These are phyloP conservation scores for Plenodomus lindquistii DNA, from an alignment of 2,329 filamentous ascomycete genomes.

Conservation along the genomic window DNA sequence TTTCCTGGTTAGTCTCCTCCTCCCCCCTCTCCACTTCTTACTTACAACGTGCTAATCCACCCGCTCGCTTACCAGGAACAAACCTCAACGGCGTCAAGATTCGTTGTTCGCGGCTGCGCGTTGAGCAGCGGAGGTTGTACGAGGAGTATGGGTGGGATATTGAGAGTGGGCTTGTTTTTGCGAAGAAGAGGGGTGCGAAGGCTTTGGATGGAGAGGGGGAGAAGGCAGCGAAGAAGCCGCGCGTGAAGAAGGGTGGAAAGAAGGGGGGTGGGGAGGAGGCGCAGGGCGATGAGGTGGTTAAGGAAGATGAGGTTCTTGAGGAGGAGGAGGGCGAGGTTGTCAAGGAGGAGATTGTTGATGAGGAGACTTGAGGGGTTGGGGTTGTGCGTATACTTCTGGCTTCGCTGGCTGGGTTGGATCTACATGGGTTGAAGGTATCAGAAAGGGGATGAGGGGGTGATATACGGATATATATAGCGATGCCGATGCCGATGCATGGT, in stretches of 20 bases:
- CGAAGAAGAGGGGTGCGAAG: slow-evolving; percentile 5
- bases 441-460: no score
- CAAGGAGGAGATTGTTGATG: slow-evolving; percentile 1
- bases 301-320: no score
- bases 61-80: no score
- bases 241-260: neutral
- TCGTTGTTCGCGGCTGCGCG: slow-evolving; percentile 1
- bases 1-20: slow-evolving; percentile 13
- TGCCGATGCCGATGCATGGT: no score
- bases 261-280: neutral
- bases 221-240: neutral
- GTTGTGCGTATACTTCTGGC: no score
- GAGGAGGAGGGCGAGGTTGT: neutral
- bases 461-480: no score
- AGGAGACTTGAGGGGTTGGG: no score
- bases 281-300: neutral
- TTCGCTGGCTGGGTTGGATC: no score
- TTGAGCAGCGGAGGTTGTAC: slow-evolving; percentile 10
- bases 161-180: slow-evolving; percentile 1
- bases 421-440: no score
- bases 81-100: slow-evolving; percentile 16
- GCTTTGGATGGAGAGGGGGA: neutral
- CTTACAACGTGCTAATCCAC: no score
- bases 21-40: neutral
- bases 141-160: slow-evolving; percentile 17